A percentile compares a stretch with the other conserved stretches of the same genome.
phyloP scores from a whole-genome alignment of 805 yeast genomes.

The Vanderwaltozyma polyspora region DNA sequence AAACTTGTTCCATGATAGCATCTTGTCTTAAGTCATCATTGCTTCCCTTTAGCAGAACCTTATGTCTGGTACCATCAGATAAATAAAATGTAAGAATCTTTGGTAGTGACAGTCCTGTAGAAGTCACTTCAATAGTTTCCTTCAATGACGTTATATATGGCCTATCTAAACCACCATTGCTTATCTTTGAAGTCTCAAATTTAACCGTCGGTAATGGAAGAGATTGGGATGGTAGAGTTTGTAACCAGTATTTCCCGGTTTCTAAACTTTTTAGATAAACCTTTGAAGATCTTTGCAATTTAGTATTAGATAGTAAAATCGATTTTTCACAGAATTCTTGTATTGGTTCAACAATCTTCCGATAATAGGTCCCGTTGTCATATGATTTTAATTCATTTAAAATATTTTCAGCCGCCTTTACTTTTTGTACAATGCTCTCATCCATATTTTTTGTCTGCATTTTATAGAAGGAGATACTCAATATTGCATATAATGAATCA shows the following conservation, averaged over 20 bases:
- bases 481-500: constrained; percentile 55
- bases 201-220: constrained; percentile 61
- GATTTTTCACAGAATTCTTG: constrained; percentile 41
- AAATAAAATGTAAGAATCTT: constrained; percentile 52
- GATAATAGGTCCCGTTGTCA: constrained; percentile 18
- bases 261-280: constrained; percentile 26
- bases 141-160: constrained; percentile 40
- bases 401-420: constrained; percentile 41
- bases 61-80: constrained; percentile 48
- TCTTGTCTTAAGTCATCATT: constrained; percentile 92
- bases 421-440: constrained; percentile 32
- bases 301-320: constrained; percentile 40
- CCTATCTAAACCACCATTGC: constrained; percentile 33
- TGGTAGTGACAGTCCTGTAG: constrained; percentile 81
- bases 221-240: constrained; percentile 30
- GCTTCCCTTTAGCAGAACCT: constrained; percentile 68
- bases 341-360: constrained; percentile 32
- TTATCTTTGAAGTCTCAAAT: constrained; percentile 33
- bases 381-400: constrained; percentile 30
- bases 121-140: constrained; percentile 45
- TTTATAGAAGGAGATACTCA: constrained; percentile 43
- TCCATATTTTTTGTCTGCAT: constrained; percentile 27
- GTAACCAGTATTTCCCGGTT: constrained; percentile 49
- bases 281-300: constrained; percentile 15
- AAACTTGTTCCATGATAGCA: constrained; percentile 95